Evolutionary conservation across 768 basidiomycete genomes (phyloP).

Genomic region (Artomyces pyxidatus): DNA sequence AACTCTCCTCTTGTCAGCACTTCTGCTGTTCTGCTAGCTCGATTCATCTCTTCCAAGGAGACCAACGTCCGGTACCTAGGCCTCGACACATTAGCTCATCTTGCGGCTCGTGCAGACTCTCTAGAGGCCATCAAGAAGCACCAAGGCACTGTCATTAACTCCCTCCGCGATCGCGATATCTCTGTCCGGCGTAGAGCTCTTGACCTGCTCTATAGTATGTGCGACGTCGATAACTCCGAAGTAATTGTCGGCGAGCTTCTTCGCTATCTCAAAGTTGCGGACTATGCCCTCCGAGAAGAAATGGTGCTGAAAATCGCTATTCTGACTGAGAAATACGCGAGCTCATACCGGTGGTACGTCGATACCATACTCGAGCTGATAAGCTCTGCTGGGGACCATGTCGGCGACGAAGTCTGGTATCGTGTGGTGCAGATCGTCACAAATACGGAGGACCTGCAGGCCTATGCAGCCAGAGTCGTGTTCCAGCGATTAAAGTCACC

Average conservation of each 20-base stretch:
- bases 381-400: conserved; percentile 94
- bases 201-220: conserved; percentile 98
- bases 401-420: conserved; percentile 99
- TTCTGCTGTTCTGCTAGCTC: conserved; percentile 85
- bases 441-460: conserved; percentile 95
- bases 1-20: conserved; percentile 82
- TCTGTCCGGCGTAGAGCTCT: conserved; percentile 90
- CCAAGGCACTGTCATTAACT: conserved; percentile 90
- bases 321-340: conserved; percentile 97
- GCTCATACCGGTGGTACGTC: conserved; percentile 98
- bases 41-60: conserved; percentile 96
- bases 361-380: conserved; percentile 96
- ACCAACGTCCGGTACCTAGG: conserved; percentile 98
- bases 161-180: conserved; percentile 94
- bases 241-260: conserved; percentile 92
- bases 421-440: conserved; percentile 97
- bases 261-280: conserved; percentile 90
- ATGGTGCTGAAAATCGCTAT: conserved; percentile 99
- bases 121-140: conserved; percentile 91
- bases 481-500: conserved; percentile 85
- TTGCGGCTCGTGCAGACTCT: conserved; percentile 89
- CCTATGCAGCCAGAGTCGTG: conserved; percentile 89
- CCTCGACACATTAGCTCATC: conserved; percentile 95
- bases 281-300: conserved; percentile 93
- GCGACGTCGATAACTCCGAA: conserved; percentile 95